Percentiles rank a stretch among this genome's conserved stretches.
These are phyloP conservation scores for Pythium aphanidermatum DNA, from an alignment of 352 stramenopile genomes.

Conservation along the genomic window DNA sequence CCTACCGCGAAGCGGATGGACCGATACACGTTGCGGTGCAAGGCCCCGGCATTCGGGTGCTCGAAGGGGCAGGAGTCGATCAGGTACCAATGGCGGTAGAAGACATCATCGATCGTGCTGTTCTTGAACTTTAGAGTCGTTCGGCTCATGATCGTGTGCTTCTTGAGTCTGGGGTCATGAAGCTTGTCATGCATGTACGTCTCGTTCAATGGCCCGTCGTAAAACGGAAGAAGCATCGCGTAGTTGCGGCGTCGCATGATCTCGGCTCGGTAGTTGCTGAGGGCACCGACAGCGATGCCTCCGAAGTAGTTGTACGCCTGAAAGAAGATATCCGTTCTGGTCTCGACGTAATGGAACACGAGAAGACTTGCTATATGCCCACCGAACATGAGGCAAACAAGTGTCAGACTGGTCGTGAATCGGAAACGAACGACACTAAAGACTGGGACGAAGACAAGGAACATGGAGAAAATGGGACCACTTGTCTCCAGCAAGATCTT, in stretches of 20 bases:
- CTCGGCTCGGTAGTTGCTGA: constrained; percentile 36
- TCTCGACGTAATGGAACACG: constrained; percentile 21
- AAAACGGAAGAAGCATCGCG: constrained; percentile 31
- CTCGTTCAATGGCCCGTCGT: constrained; percentile 20
- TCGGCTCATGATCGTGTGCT: constrained; percentile 26
- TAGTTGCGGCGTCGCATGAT: constrained; percentile 33
- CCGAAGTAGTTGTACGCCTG: constrained; percentile 40
- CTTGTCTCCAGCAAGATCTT: constrained; percentile 26
- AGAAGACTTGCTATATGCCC: constrained; percentile 22
- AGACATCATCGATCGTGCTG: constrained; percentile 27
- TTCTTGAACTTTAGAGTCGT: constrained; percentile 35
- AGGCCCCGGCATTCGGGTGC: constrained; percentile 29
- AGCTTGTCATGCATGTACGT: constrained; percentile 15
- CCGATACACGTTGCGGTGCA: constrained; percentile 31
- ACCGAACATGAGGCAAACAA: constrained; percentile 25
- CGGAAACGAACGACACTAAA: constrained; percentile 42
- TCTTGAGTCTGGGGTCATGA: constrained; percentile 28
- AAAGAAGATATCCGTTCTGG: constrained; percentile 28
- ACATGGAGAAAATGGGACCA: constrained; percentile 32
- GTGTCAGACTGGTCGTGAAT: constrained; percentile 25
- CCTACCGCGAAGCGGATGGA: constrained; percentile 31
- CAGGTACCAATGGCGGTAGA: constrained; percentile 42
- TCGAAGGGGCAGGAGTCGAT: constrained; percentile 39
- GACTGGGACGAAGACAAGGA: constrained; percentile 32
- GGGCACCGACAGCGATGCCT: constrained; percentile 26